A percentile compares a stretch with the other conserved stretches of the same genome.
Conservation (phyloP, 169 alveolate species). For the Theileria annulata region DNA sequence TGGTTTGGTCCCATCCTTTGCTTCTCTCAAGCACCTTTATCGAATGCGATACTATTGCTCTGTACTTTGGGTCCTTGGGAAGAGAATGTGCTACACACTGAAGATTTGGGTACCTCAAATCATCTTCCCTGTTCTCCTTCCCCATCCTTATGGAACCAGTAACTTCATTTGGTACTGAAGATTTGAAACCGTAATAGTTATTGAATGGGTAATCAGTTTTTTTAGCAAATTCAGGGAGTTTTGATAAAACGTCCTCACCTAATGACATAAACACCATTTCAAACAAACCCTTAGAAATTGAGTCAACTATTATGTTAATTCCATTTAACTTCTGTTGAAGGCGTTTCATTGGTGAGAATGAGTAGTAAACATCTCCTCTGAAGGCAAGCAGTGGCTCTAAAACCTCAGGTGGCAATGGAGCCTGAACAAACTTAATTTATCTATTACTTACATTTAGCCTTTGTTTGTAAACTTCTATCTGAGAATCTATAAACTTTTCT, state of each 20-base stretch:
- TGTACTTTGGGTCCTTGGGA: conserved; percentile 75
- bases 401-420: conserved; percentile 71
- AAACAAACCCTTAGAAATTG: conserved; percentile 26
- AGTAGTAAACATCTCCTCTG: conserved; percentile 54
- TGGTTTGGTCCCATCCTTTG: conserved; percentile 76
- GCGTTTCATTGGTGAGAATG: conserved; percentile 44
- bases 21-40: conserved; percentile 73
- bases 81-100: conserved; percentile 79
- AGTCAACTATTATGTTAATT: conserved; percentile 20
- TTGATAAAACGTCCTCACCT: conserved; percentile 20
- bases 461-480: conserved; percentile 19
- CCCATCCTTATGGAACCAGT: conserved; percentile 68
- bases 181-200: conserved; percentile 58
- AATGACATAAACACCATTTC: background rate
- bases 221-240: conserved; percentile 15
- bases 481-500: conserved; percentile 52
- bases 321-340: conserved; percentile 45
- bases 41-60: conserved; percentile 74
- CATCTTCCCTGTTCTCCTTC: conserved; percentile 13
- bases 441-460: conserved; percentile 32
- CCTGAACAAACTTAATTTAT: conserved; percentile 15
- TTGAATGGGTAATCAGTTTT: conserved; percentile 53
- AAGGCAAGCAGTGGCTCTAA: conserved; percentile 75
- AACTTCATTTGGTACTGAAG: conserved; percentile 56
- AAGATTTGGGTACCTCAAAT: conserved; percentile 68